phyloP scores from a whole-genome alignment of 192 early-diverging fungal species.

The Thoreauomyces humboldtii region DNA sequence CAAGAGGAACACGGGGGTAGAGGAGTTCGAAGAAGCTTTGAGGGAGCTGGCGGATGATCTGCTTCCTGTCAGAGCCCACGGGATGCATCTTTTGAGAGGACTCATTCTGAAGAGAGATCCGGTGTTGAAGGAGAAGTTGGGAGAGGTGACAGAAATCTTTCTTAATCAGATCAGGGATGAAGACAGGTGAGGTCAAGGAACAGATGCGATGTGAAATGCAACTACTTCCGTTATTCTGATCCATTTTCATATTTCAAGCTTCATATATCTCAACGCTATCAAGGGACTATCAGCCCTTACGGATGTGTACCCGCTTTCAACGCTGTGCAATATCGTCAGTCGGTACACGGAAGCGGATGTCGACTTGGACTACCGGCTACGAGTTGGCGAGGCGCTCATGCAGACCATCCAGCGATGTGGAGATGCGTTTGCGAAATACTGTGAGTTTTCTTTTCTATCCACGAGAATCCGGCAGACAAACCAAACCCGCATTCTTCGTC shows the following conservation, averaged over 20 bases:
- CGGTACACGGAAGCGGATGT: slow-evolving; percentile 57
- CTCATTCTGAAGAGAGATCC: slow-evolving; percentile 74
- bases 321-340: slow-evolving; percentile 63
- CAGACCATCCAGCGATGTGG: slow-evolving; percentile 85
- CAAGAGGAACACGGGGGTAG: slow-evolving; percentile 29
- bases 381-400: slow-evolving; percentile 83
- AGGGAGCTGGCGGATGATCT: slow-evolving; percentile 73
- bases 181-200: slow-evolving; percentile 58
- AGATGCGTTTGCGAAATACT: slow-evolving; percentile 73
- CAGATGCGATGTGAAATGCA: not conserved
- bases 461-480: too few species aligned
- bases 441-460: slow-evolving; percentile 40
- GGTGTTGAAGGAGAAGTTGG: slow-evolving; percentile 53
- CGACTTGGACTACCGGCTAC: slow-evolving; percentile 68
- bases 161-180: slow-evolving; percentile 70
- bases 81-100: slow-evolving; percentile 75
- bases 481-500: not conserved
- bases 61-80: slow-evolving; percentile 85
- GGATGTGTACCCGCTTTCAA: slow-evolving; percentile 71
- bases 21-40: slow-evolving; percentile 72
- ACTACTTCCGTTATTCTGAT: not conserved
- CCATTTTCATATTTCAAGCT: slow-evolving; percentile 50
- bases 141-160: slow-evolving; percentile 72
- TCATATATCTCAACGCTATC: slow-evolving; percentile 90
- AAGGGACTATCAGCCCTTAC: slow-evolving; percentile 80